These are phyloP conservation scores for Datisca glomerata DNA, from an alignment of 306 rosid species.

Conservation along the genomic window DNA sequence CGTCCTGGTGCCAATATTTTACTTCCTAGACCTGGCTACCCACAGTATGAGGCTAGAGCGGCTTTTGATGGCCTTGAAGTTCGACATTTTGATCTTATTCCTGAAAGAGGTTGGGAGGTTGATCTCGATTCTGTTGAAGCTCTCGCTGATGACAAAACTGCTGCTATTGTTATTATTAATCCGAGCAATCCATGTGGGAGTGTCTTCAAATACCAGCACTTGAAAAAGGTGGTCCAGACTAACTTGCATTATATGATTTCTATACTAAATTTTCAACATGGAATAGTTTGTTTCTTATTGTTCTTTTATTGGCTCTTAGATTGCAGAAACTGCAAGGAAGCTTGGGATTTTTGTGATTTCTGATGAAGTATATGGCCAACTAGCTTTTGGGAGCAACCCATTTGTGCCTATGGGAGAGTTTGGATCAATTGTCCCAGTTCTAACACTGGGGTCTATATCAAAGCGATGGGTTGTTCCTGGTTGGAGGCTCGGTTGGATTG, in stretches of 20 bases:
- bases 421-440: slow-evolving; percentile 29
- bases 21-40: slow-evolving; percentile 57
- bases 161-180: slow-evolving; percentile 47
- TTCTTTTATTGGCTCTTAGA: too few relatives aligned
- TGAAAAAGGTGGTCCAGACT: slow-evolving; percentile 31
- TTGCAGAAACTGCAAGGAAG: slow-evolving; percentile 37
- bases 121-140: slow-evolving; percentile 45
- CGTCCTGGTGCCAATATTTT: slow-evolving; percentile 58
- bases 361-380: slow-evolving; percentile 32
- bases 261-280: too few relatives aligned
- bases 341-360: slow-evolving; percentile 28
- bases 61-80: slow-evolving; percentile 31
- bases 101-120: slow-evolving; percentile 49
- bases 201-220: slow-evolving; percentile 44
- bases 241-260: too few relatives aligned
- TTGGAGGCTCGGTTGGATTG: slow-evolving; percentile 44
- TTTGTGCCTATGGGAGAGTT: slow-evolving; percentile 35
- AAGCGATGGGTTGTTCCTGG: slow-evolving; percentile 36
- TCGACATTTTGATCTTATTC: slow-evolving; percentile 48
- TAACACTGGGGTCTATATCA: slow-evolving; percentile 38
- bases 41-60: slow-evolving; percentile 41
- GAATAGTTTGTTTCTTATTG: too few relatives aligned
- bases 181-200: slow-evolving; percentile 65
- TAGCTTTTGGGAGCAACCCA: slow-evolving; percentile 25
- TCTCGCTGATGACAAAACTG: slow-evolving; percentile 48